A percentile compares a stretch with the other conserved stretches of the same genome.
phyloP scores from a whole-genome alignment of 2,329 filamentous ascomycete species.

The Fusarium anguioides region DNA sequence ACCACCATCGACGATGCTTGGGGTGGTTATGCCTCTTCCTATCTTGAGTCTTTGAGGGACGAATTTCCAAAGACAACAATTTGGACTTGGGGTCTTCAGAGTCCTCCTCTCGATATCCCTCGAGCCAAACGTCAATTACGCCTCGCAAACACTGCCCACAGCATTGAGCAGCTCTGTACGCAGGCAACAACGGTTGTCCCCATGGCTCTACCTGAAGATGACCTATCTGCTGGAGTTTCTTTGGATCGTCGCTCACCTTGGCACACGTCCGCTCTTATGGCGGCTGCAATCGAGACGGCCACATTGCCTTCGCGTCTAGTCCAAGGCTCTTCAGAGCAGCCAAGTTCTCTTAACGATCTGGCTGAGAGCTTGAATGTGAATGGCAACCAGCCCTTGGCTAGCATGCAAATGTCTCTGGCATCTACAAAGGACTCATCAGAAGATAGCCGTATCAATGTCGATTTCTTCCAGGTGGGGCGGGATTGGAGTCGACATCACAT shows the following conservation, averaged over 20 bases:
- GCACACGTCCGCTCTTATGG: constrained; percentile 82
- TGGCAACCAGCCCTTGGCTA: constrained; percentile 83
- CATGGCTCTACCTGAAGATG: constrained; percentile 70
- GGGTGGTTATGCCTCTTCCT: constrained; percentile 80
- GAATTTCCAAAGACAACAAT: constrained; percentile 90
- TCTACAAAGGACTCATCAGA: constrained; percentile 45
- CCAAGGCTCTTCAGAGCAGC: constrained; percentile 51
- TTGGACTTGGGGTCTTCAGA: constrained; percentile 88
- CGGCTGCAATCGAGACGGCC: constrained; percentile 80
- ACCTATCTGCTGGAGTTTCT: constrained; percentile 66
- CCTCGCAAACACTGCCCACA: constrained; percentile 78
- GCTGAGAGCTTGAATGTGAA: constrained; percentile 76
- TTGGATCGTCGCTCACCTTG: constrained; percentile 76
- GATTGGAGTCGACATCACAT: constrained; percentile 24
- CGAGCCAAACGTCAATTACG: constrained; percentile 66
- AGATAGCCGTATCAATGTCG: constrained; percentile 47
- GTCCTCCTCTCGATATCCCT: constrained; percentile 62
- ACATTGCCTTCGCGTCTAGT: constrained; percentile 80
- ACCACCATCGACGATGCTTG: constrained; percentile 80
- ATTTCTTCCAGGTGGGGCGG: constrained; percentile 48
- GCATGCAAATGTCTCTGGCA: constrained; percentile 74
- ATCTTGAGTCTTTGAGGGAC: constrained; percentile 82
- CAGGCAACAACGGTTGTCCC: constrained; percentile 84
- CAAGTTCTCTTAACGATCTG: constrained; percentile 69
- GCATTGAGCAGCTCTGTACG: constrained; percentile 73